A percentile compares a stretch with the other conserved stretches of the same genome.
These are phyloP conservation scores for Solanum sitiens DNA, from an alignment of 257 asterid species.

Conservation along the genomic window DNA sequence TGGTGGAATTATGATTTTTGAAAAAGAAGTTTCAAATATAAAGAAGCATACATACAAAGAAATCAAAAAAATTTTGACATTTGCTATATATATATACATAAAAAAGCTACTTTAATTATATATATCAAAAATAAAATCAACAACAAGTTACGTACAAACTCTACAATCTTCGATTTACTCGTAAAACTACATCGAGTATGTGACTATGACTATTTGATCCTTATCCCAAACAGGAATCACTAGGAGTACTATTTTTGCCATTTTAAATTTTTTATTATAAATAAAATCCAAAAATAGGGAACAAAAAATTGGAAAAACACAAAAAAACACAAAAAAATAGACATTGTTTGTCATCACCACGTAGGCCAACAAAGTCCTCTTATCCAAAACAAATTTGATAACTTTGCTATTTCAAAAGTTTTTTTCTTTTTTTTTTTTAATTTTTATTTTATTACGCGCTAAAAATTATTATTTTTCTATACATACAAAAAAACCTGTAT, in stretches of 20 bases:
- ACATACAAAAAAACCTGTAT: not conserved
- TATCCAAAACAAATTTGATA: not conserved
- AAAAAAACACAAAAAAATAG: not conserved
- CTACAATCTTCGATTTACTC: too few species aligned
- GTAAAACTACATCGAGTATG: not conserved
- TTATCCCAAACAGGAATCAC: not conserved
- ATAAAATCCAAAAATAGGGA: not conserved
- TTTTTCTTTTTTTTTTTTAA: too few species aligned
- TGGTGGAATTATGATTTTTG: too few species aligned
- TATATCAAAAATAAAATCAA: too few species aligned
- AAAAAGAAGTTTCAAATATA: too few species aligned
- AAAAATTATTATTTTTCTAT: not conserved
- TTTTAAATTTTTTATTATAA: not conserved
- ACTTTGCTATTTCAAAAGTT: not conserved
- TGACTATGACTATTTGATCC: not conserved
- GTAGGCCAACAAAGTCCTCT: not conserved
- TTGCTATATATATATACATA: too few species aligned
- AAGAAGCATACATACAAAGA: too few species aligned
- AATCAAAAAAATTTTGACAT: rapidly evolving
- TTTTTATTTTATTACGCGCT: too few species aligned
- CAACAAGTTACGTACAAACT: too few species aligned
- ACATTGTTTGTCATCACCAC: not conserved
- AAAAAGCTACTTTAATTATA: too few species aligned
- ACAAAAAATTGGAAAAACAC: not conserved
- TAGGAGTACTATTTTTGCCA: not conserved